Evolutionary conservation across 2,329 filamentous ascomycete genomes (phyloP).

Genomic region (Periconia sp.): DNA sequence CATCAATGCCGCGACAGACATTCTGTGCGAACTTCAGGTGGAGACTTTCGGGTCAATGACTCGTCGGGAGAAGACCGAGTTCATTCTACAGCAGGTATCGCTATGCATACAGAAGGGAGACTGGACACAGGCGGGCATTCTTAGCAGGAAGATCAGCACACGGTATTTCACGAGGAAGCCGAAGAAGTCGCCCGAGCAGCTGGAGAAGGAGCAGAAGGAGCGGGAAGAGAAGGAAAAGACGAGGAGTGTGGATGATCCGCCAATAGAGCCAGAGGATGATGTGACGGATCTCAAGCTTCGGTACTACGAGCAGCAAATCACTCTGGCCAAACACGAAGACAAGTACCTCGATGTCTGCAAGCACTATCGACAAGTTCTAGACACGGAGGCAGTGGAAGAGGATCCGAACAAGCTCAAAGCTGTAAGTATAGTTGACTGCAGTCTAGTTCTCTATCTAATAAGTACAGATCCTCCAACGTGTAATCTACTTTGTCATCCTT

Average conservation of each 20-base stretch:
- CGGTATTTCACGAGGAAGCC: constrained; percentile 86
- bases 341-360: constrained; percentile 99
- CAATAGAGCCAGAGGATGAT: constrained; percentile 78
- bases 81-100: constrained; percentile 91
- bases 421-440: constrained; percentile 55
- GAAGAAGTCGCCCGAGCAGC: constrained; percentile 84
- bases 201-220: constrained; percentile 88
- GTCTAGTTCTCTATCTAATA: constrained; percentile 11
- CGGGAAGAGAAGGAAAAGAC: constrained; percentile 81
- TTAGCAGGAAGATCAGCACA: constrained; percentile 96
- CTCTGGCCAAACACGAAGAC: constrained; percentile 91
- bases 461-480: constrained; percentile 78
- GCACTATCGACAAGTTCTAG: constrained; percentile 93
- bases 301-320: constrained; percentile 98
- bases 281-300: constrained; percentile 93
- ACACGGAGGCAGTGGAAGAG: constrained; percentile 93
- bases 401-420: constrained; percentile 83
- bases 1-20: constrained; percentile 84
- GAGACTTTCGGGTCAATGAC: constrained; percentile 99
- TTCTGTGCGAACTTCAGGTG: constrained; percentile 94
- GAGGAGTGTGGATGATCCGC: constrained; percentile 73
- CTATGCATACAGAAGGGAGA: constrained; percentile 95
- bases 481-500: constrained; percentile 97
- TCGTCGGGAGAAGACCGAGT: constrained; percentile 95
- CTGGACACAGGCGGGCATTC: constrained; percentile 92